Percentiles rank a stretch among this genome's conserved stretches.
Conservation (phyloP, 1,284 basidiomycete genomes). For the Naganishia cerealis region DNA sequence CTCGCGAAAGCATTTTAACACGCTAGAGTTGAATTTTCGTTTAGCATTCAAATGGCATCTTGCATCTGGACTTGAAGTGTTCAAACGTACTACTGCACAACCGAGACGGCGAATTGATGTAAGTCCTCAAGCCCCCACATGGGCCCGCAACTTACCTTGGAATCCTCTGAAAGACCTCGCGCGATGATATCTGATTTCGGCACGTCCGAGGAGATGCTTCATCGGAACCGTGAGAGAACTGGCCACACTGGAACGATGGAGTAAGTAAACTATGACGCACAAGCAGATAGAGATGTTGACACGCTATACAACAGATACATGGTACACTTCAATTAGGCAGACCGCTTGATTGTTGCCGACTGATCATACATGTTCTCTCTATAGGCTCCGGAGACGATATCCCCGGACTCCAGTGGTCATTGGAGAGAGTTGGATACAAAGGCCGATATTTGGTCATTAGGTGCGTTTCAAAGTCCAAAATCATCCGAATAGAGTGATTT, state of each 20-base stretch:
- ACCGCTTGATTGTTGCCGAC: background rate
- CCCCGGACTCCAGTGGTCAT: constrained; percentile 58
- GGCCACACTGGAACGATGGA: constrained; percentile 92
- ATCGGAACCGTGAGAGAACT: constrained; percentile 65
- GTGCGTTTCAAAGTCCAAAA: constrained; percentile 36
- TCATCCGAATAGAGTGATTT: background rate
- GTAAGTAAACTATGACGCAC: constrained; percentile 33
- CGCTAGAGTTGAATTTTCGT: background rate
- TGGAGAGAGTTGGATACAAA: constrained; percentile 78
- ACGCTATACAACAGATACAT: constrained; percentile 42
- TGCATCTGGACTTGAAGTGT: constrained; percentile 89
- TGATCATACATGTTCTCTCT: background rate
- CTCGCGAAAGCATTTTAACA: background rate
- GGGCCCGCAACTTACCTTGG: background rate
- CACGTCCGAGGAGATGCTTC: constrained; percentile 83
- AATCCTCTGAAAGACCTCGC: constrained; percentile 50
- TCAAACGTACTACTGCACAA: constrained; percentile 88
- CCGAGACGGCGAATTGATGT: constrained; percentile 80
- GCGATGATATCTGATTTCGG: constrained; percentile 94
- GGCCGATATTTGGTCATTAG: constrained; percentile 62
- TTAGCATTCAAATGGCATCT: constrained; percentile 77
- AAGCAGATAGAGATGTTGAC: background rate
- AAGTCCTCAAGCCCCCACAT: constrained; percentile 14
- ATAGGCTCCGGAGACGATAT: constrained; percentile 74
- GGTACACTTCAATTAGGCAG: constrained; percentile 33